Evolutionary conservation across 192 early-diverging fungal genomes (phyloP), one percentile per base, ranked within the genome.

Genomic region (Tieghemiomyces parasiticus): DNA sequence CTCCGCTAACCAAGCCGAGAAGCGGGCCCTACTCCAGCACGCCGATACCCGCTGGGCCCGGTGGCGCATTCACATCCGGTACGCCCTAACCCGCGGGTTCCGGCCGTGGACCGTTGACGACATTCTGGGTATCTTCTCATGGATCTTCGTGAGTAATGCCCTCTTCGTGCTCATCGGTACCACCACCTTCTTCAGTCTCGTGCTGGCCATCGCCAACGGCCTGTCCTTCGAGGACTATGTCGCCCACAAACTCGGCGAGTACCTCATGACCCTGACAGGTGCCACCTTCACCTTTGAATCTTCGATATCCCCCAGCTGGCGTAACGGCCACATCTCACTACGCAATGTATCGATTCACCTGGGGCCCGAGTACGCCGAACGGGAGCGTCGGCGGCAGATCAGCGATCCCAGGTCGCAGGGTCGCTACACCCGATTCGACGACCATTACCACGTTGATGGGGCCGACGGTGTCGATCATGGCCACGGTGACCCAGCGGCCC

Each of bases 251-350:
- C 78, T 97, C 34, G 76, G 86, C 32, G 72, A 83, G 32, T 91
- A 88, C 67, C 72, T 97, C 0, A 89, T 88, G 3, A 69, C 77
- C 4, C 77, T 80, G 2, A 90, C 91, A 2, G 92, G 92, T 0
- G 81, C 83, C 31, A 81, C 84, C 2, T 83, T 97, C 22, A 80
- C 78, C 2, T 94, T 96, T 62, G 93, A 94, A 50, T 85, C 88
- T 3, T 91, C 90, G 3, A 92, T 95, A 53, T 81, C 89, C 4
- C 95, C 95, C 0, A 84, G 85, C 33, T 98, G 95, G 95, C 78
- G 86, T 46, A 80, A 84, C 24, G 93, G 93, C 12, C 78, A 80
- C 9, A 93, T 98, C 52, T 74, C 83, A 13, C 74, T 98, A 19
- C 84, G 78, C 33, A 96, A 96, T 67, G 91, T 98, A 10, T 70